Evolutionary conservation across 371 early-diverging fungal species (phyloP), one percentile per base, ranked within the genome.

Genomic region (Synchytrium microbalum): DNA sequence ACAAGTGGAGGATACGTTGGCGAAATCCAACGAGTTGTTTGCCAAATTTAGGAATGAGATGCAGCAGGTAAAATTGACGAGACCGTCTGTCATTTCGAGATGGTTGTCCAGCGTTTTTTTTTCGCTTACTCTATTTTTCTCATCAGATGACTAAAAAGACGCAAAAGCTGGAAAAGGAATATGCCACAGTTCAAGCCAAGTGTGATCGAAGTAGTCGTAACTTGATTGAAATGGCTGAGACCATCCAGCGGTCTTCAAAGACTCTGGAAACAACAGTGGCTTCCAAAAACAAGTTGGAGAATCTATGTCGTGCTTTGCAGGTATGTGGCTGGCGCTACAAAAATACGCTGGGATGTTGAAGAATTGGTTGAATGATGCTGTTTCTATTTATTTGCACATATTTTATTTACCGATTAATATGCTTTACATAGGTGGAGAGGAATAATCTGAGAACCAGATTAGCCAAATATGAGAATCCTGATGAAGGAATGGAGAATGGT

Each of bases 1-100:
- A 64, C 78, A 80, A 67, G 85, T 84, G 13, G 85, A 85, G 62
- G 84, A 81, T 54, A 84, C 84, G 14, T 68, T 85, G 30, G 77
- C 79, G 66, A 82, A 84, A 65, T 79, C 79, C 67, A 83, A 85
- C 59, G 81, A 82, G 46, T 68, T 85, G 51, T 84, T 85, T 64
- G 67, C 69, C 24, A 76, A 76, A 28, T 85, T 85, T 62, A 77
- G 84, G 23, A 73, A 72, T 58, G 85, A 85, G 65, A 85, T 85
- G 81, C 84, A 85, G 64, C 68, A 75, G 70, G 77, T 80, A 63
- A 53, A 60, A 8, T 3, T n/a, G 2, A n/a, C 23, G 54, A 46
- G 19, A 65, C n/a, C n/a, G 46, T 38, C 46, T 38, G 46, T 19
- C 5, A 31, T 46, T 31, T 28, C 57, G 32, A 24, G 31, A 56